A percentile compares a stretch with the other conserved stretches of the same genome.
Evolutionary conservation across 441 rosid species (phyloP).

Genomic region (Hura crepitans): DNA sequence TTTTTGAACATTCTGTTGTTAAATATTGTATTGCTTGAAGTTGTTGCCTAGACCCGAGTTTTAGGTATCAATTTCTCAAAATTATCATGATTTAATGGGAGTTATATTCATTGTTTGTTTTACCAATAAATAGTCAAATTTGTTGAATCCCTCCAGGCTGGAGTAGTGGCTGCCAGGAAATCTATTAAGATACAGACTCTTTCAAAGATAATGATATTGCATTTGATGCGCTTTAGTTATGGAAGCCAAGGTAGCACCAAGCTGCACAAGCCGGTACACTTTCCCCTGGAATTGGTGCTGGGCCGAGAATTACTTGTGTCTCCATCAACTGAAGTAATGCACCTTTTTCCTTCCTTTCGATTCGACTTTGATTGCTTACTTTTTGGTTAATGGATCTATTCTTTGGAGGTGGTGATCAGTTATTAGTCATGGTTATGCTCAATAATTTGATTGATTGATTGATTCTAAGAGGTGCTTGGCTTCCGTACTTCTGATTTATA

Average conservation of each 20-base stretch:
- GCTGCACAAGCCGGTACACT: conserved; percentile 75
- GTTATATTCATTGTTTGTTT: not conserved
- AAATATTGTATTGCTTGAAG: not conserved
- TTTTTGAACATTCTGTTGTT: not conserved
- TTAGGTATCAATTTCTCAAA: not conserved
- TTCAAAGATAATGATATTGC: conserved; percentile 87
- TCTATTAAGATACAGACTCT: conserved; percentile 70
- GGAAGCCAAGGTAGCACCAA: conserved; percentile 93
- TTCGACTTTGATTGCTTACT: not conserved
- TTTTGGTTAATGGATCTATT: not conserved
- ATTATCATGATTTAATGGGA: not conserved
- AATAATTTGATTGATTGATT: not conserved
- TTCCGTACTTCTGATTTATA: not conserved
- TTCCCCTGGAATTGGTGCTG: conserved; percentile 72
- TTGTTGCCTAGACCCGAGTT: not conserved
- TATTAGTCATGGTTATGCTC: not conserved
- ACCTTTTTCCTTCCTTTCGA: not conserved
- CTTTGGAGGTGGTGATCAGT: not conserved
- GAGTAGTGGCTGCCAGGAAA: conserved; percentile 79
- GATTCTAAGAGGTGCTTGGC: not conserved
- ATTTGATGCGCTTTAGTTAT: conserved; percentile 89
- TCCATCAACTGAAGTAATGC: conserved; percentile 52
- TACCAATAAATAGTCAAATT: not conserved
- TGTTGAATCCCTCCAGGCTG: conserved; percentile 44
- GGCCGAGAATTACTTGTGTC: conserved; percentile 64